These are phyloP conservation scores for Eremothecium cymbalariae DNA, from an alignment of 1,139 yeast genomes.

Conservation along the genomic window DNA sequence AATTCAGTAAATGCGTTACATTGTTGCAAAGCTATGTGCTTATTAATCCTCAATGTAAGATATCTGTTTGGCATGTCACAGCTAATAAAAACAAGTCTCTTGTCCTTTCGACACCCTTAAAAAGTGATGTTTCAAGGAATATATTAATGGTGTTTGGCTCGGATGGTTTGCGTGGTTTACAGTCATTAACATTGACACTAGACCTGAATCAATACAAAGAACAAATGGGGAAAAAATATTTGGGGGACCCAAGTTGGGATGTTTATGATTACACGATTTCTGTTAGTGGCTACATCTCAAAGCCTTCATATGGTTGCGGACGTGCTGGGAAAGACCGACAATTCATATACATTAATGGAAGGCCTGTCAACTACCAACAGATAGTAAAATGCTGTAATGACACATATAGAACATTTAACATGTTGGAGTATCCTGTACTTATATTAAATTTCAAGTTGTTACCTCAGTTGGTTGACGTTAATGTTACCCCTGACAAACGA, in stretches of 20 bases:
- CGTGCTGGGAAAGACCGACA: constrained; percentile 69
- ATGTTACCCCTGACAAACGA: constrained; percentile 87
- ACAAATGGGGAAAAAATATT: constrained; percentile 14
- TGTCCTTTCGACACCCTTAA: constrained; percentile 45
- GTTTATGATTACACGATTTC: constrained; percentile 29
- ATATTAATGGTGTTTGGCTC: constrained; percentile 65
- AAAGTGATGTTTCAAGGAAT: constrained; percentile 42
- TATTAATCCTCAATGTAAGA: constrained; percentile 48
- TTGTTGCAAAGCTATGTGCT: constrained; percentile 64
- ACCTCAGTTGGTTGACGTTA: constrained; percentile 57
- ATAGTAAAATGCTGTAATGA: constrained; percentile 61
- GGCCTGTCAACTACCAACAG: constrained; percentile 61
- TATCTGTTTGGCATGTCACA: constrained; percentile 49
- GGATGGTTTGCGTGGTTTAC: constrained; percentile 49
- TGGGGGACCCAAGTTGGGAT: constrained; percentile 14
- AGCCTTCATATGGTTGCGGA: constrained; percentile 70
- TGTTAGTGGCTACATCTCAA: constrained; percentile 59
- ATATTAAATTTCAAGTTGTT: constrained; percentile 51
- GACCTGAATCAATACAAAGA: constrained; percentile 27
- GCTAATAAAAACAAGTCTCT: constrained; percentile 43
- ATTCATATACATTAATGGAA: constrained; percentile 55
- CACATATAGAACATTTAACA: constrained; percentile 60
- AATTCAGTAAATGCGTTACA: constrained; percentile 56
- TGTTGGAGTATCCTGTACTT: constrained; percentile 67
- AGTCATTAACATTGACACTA: constrained; percentile 38